A percentile compares a stretch with the other conserved stretches of the same genome.
These are phyloP conservation scores for Phaeotremella skinneri DNA, from an alignment of 768 basidiomycete genomes.

Conservation along the genomic window DNA sequence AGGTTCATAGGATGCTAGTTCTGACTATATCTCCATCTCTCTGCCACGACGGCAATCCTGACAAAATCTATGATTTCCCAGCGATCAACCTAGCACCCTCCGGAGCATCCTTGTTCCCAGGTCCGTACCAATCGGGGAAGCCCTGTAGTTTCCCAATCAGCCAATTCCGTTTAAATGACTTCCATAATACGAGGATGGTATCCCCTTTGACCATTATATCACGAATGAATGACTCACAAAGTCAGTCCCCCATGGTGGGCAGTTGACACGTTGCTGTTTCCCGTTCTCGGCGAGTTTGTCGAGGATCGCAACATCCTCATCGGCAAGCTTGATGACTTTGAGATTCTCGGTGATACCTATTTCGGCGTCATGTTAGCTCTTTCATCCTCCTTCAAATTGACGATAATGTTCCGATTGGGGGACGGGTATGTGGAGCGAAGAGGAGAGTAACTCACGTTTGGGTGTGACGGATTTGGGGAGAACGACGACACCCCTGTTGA, in stretches of 20 bases:
- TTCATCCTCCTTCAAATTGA: too few relatives aligned
- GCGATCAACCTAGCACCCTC: slow-evolving; percentile 35
- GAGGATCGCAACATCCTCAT: slow-evolving; percentile 40
- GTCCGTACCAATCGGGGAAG: slow-evolving; percentile 44
- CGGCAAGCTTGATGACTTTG: slow-evolving; percentile 39
- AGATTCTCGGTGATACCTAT: slow-evolving; percentile 41
- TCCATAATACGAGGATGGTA: background rate
- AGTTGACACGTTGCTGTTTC: slow-evolving; percentile 42
- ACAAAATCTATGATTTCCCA: slow-evolving; percentile 23
- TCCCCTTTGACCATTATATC: background rate
- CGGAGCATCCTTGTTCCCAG: slow-evolving; percentile 45
- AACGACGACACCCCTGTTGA: slow-evolving; percentile 42
- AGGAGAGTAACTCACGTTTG: background rate
- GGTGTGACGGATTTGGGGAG: slow-evolving; percentile 50
- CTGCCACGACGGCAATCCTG: too few relatives aligned
- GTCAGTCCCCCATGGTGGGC: slow-evolving; percentile 44
- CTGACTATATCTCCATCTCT: too few relatives aligned
- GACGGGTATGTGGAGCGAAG: background rate
- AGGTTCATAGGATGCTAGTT: too few relatives aligned
- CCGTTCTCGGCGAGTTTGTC: slow-evolving; percentile 37
- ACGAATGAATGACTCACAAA: slow-evolving; percentile 19
- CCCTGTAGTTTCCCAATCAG: too few relatives aligned
- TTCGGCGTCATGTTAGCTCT: too few relatives aligned
- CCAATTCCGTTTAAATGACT: background rate
- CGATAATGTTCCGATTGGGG: background rate